phyloP scores from a whole-genome alignment of 805 yeast species.

The Wickerhamiella sorbophila region DNA sequence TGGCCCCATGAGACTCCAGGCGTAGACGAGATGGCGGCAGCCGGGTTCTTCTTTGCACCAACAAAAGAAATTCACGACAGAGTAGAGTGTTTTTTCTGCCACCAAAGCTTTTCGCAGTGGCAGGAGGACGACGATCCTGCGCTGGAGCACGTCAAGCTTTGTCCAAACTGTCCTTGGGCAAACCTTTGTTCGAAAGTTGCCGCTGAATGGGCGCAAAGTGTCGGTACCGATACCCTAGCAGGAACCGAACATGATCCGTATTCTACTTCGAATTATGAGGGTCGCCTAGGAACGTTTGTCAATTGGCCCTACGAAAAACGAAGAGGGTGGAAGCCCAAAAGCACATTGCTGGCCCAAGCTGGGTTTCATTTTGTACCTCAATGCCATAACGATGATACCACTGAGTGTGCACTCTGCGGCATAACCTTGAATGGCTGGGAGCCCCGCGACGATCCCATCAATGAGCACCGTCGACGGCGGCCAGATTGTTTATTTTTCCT shows the following conservation, averaged over 20 bases:
- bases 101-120: constrained; percentile 47
- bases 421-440: constrained; percentile 62
- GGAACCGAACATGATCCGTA: constrained; percentile 9
- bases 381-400: constrained; percentile 36
- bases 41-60: constrained; percentile 51
- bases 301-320: constrained; percentile 35
- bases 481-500: constrained; percentile 32
- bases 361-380: constrained; percentile 53
- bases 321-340: constrained; percentile 29
- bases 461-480: constrained; percentile 38
- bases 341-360: constrained; percentile 35
- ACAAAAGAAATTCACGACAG: constrained; percentile 33
- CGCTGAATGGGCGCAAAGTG: neutral
- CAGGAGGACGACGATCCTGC: constrained; percentile 35
- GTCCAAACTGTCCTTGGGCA: constrained; percentile 27
- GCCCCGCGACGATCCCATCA: constrained; percentile 43
- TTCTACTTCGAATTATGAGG: constrained; percentile 14
- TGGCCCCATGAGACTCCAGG: constrained; percentile 20
- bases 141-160: constrained; percentile 31
- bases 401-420: constrained; percentile 52
- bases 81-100: constrained; percentile 46
- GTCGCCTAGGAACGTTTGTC: constrained; percentile 27
- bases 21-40: constrained; percentile 32
- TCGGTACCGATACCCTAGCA: constrained; percentile 6
- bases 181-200: constrained; percentile 8